phyloP scores from a whole-genome alignment of 768 basidiomycete species.

The Boletus insuetus region DNA sequence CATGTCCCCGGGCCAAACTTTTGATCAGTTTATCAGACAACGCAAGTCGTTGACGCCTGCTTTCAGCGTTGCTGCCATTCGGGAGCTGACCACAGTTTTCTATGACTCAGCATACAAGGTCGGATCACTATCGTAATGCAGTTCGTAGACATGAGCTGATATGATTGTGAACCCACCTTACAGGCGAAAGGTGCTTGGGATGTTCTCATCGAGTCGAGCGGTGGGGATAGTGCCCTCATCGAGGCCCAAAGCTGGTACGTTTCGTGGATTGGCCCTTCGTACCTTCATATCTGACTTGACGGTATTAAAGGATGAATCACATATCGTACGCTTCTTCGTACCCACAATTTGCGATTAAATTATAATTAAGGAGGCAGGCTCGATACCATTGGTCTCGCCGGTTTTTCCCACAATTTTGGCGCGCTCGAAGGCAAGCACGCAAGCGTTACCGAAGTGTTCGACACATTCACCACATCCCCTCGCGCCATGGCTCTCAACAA shows the following conservation, averaged over 20 bases:
- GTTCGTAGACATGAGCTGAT: not conserved
- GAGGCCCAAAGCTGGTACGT: slow-evolving; percentile 37
- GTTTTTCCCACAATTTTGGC: slow-evolving; percentile 59
- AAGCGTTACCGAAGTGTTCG: slow-evolving; percentile 40
- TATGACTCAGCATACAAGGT: slow-evolving; percentile 35
- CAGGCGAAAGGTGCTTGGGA: slow-evolving; percentile 35
- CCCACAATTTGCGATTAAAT: not conserved
- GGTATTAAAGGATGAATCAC: slow-evolving; percentile 31
- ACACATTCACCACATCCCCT: slow-evolving; percentile 30
- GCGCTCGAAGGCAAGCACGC: slow-evolving; percentile 47
- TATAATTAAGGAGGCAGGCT: slow-evolving; percentile 33
- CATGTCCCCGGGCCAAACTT: not conserved
- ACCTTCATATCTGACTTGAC: not conserved
- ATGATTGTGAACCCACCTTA: not conserved
- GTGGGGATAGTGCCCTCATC: slow-evolving; percentile 22
- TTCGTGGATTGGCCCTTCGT: not conserved
- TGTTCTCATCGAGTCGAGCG: slow-evolving; percentile 16
- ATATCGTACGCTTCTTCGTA: slow-evolving; percentile 25
- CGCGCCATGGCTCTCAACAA: slow-evolving; percentile 22
- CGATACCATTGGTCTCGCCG: slow-evolving; percentile 57
- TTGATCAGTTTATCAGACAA: slow-evolving; percentile 22
- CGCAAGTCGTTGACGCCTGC: slow-evolving; percentile 38
- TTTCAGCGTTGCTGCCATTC: slow-evolving; percentile 39
- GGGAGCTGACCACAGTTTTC: slow-evolving; percentile 36
- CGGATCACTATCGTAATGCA: not conserved